Base-by-base conservation (phyloP, 805 yeast species). In the Saccharomyces eubayanus region DNA sequence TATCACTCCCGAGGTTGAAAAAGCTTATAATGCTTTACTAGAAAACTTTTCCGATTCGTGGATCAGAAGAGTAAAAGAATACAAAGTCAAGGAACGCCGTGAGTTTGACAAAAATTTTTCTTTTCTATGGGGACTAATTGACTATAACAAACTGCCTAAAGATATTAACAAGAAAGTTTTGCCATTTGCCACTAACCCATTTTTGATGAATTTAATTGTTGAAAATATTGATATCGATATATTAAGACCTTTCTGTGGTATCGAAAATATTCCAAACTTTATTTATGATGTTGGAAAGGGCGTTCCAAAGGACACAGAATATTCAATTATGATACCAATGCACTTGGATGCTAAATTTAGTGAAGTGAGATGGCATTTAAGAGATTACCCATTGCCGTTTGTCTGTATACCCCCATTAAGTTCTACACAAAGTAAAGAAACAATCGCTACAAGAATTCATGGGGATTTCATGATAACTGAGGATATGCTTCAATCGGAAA, bases 361-460 rank as follows among this genome's bases (percentile, higher is more conserved):
- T 2, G 95, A 89, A 61, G 65, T 84, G 11, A 72, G 94, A 55
- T 76, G 83, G 61, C 92, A 87, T 64, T 60, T 91, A 55, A 74
- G 94, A 52, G 98, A 91, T 63, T 89, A 86, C 63, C 97, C 97
- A 0, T 63, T 92, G 14, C 97, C 98, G 0, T 70, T 91, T 50
- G 67, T 88, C 8, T 82, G 83, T 58, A 80, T 91, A 57, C 96
- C 96, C 0, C 70, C 74, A 12, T 71, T 75, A 11, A 69, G 71
- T 2, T 58, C 73, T 48, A 21, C 54, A 0, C 75, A 72, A 50
- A 43, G 50, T 2, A 52, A 53, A 5, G 53, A 60, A 28, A 47
- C 51, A 58, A 55, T 76, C 59, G 65, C 73, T 51, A 55, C 74
- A n/a, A 52, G 71, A 29, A 53, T 85, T 52, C 66, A 70, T 27